Base-by-base conservation (phyloP, 2,329 filamentous ascomycete genomes). In the Aschersonia sp. region DNA sequence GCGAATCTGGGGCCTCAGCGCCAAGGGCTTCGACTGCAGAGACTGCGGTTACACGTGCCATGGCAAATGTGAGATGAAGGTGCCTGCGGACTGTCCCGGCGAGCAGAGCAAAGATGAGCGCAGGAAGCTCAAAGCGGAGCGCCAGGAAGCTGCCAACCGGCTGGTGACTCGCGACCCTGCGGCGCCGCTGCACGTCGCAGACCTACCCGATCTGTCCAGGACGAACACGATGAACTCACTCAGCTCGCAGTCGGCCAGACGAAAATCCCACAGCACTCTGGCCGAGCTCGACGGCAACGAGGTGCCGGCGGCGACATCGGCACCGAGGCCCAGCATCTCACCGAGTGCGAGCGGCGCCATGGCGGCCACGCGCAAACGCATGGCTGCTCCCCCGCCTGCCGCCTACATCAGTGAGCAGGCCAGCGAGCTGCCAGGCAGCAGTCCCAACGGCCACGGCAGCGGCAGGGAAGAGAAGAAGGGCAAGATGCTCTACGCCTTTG, bases 41-140 rank as follows among this genome's bases (percentile, higher is more conserved):
- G 91, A 97, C 63, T 98, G 92, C 59, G 92, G 94, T 35, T 98
- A 96, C 67, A 96, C 89, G 2, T 98, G 92, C 61, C 92, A 98
- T 67, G 94, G 83, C 71, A 98, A 98, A 68, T 98, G 92, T 63
- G 88, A 98, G 69, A 92, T 98, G 84, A 98, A 97, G 66, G 92
- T 97, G 0, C 89, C 92, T 0, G 85, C 92, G 5, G 87, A 95
- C 61, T 98, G 92, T 60, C 92, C 92, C 0, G 92, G 92, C 45
- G 92, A 97, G 60, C 80, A 92, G 61, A 83, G 75, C 53, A 98
- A 97, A 65, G 92, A 97, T 52, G 89, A 95, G 58, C 89, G 83
- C 69, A 98, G 96, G 72, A 94, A 89, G 58, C 74, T 94, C 55
- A 97, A 97, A 66, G 75, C 77, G 42, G 84, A 89, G 61, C 78